These are phyloP conservation scores for Neurospora terricola DNA, from an alignment of 495 filamentous ascomycete genomes.

Conservation along the genomic window DNA sequence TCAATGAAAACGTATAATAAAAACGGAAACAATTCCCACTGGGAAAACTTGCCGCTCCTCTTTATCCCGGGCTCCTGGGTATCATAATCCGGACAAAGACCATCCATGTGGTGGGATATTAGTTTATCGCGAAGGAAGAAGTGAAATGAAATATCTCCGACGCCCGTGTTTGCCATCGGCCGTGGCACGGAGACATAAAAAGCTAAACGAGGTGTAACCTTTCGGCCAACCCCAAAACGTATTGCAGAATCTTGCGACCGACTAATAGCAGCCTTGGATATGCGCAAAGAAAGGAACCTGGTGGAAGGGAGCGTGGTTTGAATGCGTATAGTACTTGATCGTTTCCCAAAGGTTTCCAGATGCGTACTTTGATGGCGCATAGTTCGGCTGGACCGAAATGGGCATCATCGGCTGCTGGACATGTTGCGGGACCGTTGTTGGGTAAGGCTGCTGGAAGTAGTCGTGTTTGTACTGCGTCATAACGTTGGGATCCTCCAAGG, in stretches of 20 bases:
- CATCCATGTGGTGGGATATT: background rate
- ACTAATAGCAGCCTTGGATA: slow-evolving; percentile 41
- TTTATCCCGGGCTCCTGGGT: background rate
- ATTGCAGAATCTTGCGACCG: background rate
- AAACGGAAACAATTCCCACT: background rate
- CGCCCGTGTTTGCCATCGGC: background rate
- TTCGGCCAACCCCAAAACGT: background rate
- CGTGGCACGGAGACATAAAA: background rate
- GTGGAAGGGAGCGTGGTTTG: slow-evolving; percentile 34
- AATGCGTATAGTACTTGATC: slow-evolving; percentile 27
- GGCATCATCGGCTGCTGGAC: slow-evolving; percentile 16
- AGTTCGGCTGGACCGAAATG: slow-evolving; percentile 14
- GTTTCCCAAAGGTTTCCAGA: slow-evolving; percentile 33
- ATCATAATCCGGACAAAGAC: background rate
- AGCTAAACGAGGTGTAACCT: background rate
- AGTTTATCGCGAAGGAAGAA: background rate
- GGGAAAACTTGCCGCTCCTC: background rate
- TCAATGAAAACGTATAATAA: background rate
- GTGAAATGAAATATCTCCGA: background rate
- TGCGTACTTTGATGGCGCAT: slow-evolving; percentile 27
- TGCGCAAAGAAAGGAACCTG: slow-evolving; percentile 35
- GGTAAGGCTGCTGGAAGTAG: slow-evolving; percentile 29
- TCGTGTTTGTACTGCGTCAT: slow-evolving; percentile 29
- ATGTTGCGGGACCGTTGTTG: slow-evolving; percentile 8
- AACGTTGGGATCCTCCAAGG: slow-evolving; percentile 26